phyloP scores from a whole-genome alignment of 139 green algal species.

The Tetradesmus obliquus region DNA sequence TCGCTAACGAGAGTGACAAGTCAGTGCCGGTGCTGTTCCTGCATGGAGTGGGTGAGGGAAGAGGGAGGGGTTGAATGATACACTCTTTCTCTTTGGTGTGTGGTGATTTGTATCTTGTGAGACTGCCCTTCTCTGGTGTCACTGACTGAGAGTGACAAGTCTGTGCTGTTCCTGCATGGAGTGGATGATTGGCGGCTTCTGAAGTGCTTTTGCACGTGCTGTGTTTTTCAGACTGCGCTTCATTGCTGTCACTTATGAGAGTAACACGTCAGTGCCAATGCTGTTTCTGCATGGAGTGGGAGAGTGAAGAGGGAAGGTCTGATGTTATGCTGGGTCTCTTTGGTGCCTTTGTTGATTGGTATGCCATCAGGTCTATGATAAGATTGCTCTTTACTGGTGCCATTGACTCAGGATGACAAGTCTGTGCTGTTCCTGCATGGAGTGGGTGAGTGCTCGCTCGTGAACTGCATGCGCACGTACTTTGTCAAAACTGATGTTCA shows the following conservation, averaged over 20 bases:
- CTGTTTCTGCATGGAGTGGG: neutral
- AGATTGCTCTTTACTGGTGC: too few relatives aligned
- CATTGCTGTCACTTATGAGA: neutral
- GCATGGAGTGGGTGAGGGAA: too few relatives aligned
- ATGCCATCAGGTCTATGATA: too few relatives aligned
- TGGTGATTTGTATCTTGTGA: too few relatives aligned
- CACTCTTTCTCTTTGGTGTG: too few relatives aligned
- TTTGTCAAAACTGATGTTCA: neutral
- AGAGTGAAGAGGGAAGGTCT: too few relatives aligned
- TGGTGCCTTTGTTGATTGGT: too few relatives aligned
- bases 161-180: slow-evolving; percentile 63
- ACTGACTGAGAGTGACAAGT: neutral
- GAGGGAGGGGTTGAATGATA: too few relatives aligned
- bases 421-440: slow-evolving; percentile 65
- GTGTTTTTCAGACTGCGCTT: neutral
- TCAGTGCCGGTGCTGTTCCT: neutral
- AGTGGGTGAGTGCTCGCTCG: slow-evolving; percentile 33
- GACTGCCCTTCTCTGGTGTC: too few relatives aligned
- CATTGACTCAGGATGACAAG: neutral
- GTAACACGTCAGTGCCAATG: neutral
- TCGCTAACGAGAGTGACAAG: neutral
- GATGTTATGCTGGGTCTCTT: too few relatives aligned
- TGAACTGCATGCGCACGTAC: neutral
- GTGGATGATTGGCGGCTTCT: slow-evolving; percentile 34
- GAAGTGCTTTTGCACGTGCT: neutral